Conservation (phyloP, 106 monocot species). For the Dioscorea dumetorum region DNA sequence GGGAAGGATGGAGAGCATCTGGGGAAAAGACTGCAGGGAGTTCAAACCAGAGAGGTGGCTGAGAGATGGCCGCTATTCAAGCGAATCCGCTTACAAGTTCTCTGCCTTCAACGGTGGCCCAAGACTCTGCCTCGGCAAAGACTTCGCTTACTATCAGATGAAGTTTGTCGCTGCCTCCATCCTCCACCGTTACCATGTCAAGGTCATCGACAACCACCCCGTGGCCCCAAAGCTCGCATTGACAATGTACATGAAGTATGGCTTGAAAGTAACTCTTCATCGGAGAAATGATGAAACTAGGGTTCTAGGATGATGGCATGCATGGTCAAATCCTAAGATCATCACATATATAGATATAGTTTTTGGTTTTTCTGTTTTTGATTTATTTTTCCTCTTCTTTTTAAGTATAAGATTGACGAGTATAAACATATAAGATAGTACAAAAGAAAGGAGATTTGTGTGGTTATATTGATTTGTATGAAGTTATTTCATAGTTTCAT, state of each 20-base stretch:
- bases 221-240: slow-evolving; percentile 77
- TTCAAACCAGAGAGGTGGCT: slow-evolving; percentile 81
- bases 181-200: slow-evolving; percentile 60
- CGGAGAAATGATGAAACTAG: neutral
- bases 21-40: slow-evolving; percentile 83
- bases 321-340: too few relatives aligned
- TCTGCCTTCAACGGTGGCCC: slow-evolving; percentile 97
- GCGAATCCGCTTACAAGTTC: slow-evolving; percentile 94
- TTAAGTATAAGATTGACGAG: too few relatives aligned
- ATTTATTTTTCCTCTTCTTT: too few relatives aligned
- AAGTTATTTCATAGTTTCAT: too few relatives aligned
- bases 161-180: slow-evolving; percentile 70
- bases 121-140: slow-evolving; percentile 81
- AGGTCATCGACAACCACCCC: slow-evolving; percentile 56
- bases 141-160: slow-evolving; percentile 97
- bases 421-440: too few relatives aligned
- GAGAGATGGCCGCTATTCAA: slow-evolving; percentile 27
- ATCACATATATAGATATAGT: too few relatives aligned
- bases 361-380: too few relatives aligned
- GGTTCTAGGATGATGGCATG: too few relatives aligned
- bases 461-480: too few relatives aligned
- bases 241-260: slow-evolving; percentile 93
- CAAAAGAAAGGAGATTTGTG: too few relatives aligned
- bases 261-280: slow-evolving; percentile 57
- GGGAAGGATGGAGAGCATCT: slow-evolving; percentile 97